Evolutionary conservation across 768 basidiomycete species (phyloP).

Genomic region (Saitozyma sp.): DNA sequence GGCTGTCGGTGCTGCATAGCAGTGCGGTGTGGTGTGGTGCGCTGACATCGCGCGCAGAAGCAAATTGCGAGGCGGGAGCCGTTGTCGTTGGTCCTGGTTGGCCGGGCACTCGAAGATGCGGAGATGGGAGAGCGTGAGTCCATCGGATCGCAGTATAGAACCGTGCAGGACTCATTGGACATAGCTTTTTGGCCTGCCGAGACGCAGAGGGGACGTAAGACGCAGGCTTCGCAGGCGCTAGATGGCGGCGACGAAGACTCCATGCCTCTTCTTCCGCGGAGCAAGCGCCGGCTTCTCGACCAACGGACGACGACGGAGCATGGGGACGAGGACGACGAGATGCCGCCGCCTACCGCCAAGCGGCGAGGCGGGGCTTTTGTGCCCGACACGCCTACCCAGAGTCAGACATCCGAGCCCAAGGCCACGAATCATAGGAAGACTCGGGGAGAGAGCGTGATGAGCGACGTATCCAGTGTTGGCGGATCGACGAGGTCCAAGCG

Average conservation of each 20-base stretch:
- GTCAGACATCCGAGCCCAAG: slow-evolving; percentile 3
- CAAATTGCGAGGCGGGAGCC: slow-evolving; percentile 34
- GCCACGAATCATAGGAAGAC: slow-evolving; percentile 12
- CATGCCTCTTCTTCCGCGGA: slow-evolving; percentile 32
- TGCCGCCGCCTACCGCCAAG: slow-evolving; percentile 8
- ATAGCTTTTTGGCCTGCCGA: slow-evolving; percentile 42
- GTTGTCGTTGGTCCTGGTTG: slow-evolving; percentile 30
- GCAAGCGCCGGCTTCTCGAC: slow-evolving; percentile 18
- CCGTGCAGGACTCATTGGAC: not conserved
- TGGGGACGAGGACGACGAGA: slow-evolving; percentile 8
- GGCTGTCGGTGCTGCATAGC: too few species aligned
- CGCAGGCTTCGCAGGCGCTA: slow-evolving; percentile 9
- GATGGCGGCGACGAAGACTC: slow-evolving; percentile 27
- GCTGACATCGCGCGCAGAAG: slow-evolving; percentile 24
- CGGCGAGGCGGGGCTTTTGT: not conserved
- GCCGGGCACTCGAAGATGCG: slow-evolving; percentile 23
- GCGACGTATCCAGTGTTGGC: slow-evolving; percentile 21
- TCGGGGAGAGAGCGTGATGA: slow-evolving; percentile 20
- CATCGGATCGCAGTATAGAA: not conserved
- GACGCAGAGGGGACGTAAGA: slow-evolving; percentile 3
- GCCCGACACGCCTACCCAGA: not conserved
- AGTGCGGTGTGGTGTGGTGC: too few species aligned
- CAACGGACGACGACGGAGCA: not conserved
- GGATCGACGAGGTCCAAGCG: slow-evolving; percentile 2
- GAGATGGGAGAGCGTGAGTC: slow-evolving; percentile 43